phyloP scores from a whole-genome alignment of 768 basidiomycete genomes.

The Amanita molliuscula region DNA sequence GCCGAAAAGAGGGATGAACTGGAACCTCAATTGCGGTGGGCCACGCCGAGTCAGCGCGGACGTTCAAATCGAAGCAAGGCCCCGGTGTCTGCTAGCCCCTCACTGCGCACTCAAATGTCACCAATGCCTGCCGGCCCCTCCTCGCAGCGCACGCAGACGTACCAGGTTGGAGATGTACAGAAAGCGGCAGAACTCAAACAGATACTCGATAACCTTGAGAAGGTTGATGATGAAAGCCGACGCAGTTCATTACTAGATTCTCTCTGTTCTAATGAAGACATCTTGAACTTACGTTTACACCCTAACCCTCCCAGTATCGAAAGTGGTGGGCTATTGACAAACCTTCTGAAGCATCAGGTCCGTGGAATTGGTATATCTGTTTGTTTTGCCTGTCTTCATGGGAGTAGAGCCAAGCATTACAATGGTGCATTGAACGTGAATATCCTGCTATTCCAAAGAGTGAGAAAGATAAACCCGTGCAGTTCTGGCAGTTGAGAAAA shows the following conservation, averaged over 20 bases:
- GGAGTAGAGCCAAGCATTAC: constrained; percentile 64
- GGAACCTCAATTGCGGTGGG: constrained; percentile 64
- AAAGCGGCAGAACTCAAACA: constrained; percentile 61
- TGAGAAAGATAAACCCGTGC: constrained; percentile 64
- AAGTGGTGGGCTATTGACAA: constrained; percentile 55
- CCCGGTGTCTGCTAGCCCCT: not conserved
- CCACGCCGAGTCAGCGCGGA: constrained; percentile 58
- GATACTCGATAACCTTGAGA: constrained; percentile 59
- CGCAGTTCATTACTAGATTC: constrained; percentile 63
- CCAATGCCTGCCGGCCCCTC: not conserved
- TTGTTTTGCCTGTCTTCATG: not conserved
- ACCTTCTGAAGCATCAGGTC: constrained; percentile 81
- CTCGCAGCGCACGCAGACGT: not conserved
- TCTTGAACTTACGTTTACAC: constrained; percentile 61
- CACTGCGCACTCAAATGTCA: too few relatives aligned
- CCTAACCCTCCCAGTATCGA: constrained; percentile 61
- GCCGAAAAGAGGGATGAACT: constrained; percentile 47
- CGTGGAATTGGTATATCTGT: not conserved
- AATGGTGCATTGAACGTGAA: constrained; percentile 80
- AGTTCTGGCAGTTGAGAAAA: constrained; percentile 78
- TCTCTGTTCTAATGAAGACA: constrained; percentile 57
- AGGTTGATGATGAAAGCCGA: constrained; percentile 68
- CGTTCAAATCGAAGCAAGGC: constrained; percentile 19
- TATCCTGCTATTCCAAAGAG: constrained; percentile 64
- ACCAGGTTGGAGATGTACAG: constrained; percentile 27